phyloP scores from a whole-genome alignment of 768 basidiomycete genomes.

The Chiua virens region DNA sequence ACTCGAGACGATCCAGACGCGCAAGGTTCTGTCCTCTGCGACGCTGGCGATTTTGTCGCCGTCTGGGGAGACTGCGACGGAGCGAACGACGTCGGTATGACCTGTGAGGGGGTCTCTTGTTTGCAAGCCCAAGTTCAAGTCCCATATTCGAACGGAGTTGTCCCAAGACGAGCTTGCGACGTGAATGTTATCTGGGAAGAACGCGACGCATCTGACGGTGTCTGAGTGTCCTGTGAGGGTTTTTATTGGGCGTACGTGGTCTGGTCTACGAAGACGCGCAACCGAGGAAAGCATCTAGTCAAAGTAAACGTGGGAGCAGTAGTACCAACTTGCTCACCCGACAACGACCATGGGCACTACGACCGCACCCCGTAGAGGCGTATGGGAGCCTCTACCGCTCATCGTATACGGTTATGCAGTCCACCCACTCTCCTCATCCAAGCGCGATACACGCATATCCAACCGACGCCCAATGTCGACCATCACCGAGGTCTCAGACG shows the following conservation, averaged over 20 bases:
- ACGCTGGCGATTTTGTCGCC: constrained; percentile 27
- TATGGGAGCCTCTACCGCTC: constrained; percentile 65
- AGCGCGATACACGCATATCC: constrained; percentile 68
- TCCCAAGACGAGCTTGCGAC: constrained; percentile 27
- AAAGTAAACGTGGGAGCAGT: too few relatives aligned
- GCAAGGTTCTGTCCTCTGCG: constrained; percentile 30
- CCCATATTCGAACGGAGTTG: constrained; percentile 29
- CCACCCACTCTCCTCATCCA: constrained; percentile 76
- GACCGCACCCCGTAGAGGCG: constrained; percentile 38
- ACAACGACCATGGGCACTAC: constrained; percentile 19
- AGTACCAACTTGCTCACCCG: too few relatives aligned
- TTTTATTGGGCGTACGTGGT: constrained; percentile 23
- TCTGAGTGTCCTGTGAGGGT: constrained; percentile 34
- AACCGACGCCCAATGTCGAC: constrained; percentile 41
- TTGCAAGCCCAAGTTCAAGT: constrained; percentile 18
- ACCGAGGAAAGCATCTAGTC: constrained; percentile 22
- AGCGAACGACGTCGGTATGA: constrained; percentile 29
- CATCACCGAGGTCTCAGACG: constrained; percentile 49
- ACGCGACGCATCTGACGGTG: constrained; percentile 27
- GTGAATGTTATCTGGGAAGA: constrained; percentile 28
- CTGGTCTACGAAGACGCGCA: constrained; percentile 21
- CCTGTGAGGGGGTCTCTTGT: constrained; percentile 19
- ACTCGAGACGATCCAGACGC: constrained; percentile 26
- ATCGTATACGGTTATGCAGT: constrained; percentile 92
- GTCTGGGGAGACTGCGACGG: constrained; percentile 31